Evolutionary conservation across 805 yeast genomes (phyloP).

Genomic region (Ogataea thermomethanolica): DNA sequence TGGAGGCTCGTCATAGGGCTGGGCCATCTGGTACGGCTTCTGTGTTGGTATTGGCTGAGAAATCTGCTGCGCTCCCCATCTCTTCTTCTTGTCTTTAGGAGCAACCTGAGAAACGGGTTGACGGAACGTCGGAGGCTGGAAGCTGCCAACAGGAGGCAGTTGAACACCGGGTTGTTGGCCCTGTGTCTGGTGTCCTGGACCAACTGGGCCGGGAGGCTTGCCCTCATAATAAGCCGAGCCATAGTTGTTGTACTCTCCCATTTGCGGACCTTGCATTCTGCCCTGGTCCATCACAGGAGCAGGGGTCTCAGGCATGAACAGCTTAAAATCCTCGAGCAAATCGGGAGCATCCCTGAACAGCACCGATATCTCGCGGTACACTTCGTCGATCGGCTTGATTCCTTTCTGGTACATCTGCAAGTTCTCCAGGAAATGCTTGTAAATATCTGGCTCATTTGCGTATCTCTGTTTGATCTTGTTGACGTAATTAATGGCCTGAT

Average conservation of each 20-base stretch:
- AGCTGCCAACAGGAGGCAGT: slow-evolving; percentile 85
- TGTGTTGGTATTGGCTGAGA: slow-evolving; percentile 15
- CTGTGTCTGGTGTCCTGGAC: slow-evolving; percentile 13
- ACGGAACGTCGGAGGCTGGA: slow-evolving; percentile 60
- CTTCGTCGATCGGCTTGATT: slow-evolving; percentile 92
- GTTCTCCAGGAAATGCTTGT: slow-evolving; percentile 90
- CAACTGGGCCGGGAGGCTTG: slow-evolving; percentile 9
- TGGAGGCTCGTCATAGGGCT: slow-evolving; percentile 42
- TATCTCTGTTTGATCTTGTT: slow-evolving; percentile 94
- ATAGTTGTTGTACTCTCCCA: slow-evolving; percentile 20
- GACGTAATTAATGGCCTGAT: slow-evolving; percentile 94
- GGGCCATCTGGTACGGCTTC: slow-evolving; percentile 16
- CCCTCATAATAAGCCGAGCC: slow-evolving; percentile 20
- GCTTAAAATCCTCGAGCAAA: slow-evolving; percentile 88
- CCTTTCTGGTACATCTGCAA: slow-evolving; percentile 96
- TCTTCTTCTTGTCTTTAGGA: slow-evolving; percentile 29
- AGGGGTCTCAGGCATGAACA: slow-evolving; percentile 82
- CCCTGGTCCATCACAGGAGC: slow-evolving; percentile 29
- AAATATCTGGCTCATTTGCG: slow-evolving; percentile 91
- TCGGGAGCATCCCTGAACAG: slow-evolving; percentile 94
- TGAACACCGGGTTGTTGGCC: slow-evolving; percentile 40
- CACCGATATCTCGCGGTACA: slow-evolving; percentile 86
- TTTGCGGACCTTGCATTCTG: slow-evolving; percentile 17
- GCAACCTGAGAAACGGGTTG: slow-evolving; percentile 23
- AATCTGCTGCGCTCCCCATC: slow-evolving; percentile 22